A percentile compares a stretch with the other conserved stretches of the same genome.
These are phyloP conservation scores for Pythium phragmitis DNA, from an alignment of 352 stramenopile genomes.

Conservation along the genomic window DNA sequence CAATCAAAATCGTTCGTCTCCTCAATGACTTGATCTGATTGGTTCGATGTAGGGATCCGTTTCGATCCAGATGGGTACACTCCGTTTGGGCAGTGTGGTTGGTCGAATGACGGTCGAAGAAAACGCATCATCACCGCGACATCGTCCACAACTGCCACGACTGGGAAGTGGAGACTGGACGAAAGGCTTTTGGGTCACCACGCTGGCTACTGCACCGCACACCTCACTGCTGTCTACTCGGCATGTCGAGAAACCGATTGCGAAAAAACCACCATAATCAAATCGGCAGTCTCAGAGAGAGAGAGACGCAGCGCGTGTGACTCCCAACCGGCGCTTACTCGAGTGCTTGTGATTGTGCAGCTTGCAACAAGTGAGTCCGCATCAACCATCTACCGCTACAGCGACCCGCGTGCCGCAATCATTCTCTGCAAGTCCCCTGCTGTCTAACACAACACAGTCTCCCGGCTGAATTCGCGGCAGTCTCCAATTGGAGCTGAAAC, in stretches of 20 bases:
- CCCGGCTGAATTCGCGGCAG: neutral
- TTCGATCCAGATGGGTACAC: conserved; percentile 8
- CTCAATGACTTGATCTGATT: neutral
- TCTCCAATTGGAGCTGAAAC: conserved; percentile 9
- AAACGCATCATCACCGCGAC: neutral
- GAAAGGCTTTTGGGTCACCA: neutral
- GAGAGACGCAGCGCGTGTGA: neutral
- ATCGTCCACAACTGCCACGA: neutral
- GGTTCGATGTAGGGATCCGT: neutral
- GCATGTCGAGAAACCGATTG: neutral
- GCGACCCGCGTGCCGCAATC: neutral
- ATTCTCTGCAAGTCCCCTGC: neutral
- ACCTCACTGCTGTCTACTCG: no score
- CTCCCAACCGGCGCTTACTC: conserved; percentile 1
- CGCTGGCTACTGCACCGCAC: neutral
- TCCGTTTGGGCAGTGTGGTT: neutral
- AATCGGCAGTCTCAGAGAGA: neutral
- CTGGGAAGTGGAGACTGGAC: neutral
- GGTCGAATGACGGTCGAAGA: neutral
- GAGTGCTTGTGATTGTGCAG: conserved; percentile 11
- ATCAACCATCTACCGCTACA: neutral
- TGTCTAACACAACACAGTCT: neutral
- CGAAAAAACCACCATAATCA: neutral
- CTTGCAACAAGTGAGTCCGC: neutral
- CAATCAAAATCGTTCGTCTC: conserved; percentile 3